These are phyloP conservation scores for Evernia prunastri DNA, from an alignment of 495 filamentous ascomycete species.

Conservation along the genomic window DNA sequence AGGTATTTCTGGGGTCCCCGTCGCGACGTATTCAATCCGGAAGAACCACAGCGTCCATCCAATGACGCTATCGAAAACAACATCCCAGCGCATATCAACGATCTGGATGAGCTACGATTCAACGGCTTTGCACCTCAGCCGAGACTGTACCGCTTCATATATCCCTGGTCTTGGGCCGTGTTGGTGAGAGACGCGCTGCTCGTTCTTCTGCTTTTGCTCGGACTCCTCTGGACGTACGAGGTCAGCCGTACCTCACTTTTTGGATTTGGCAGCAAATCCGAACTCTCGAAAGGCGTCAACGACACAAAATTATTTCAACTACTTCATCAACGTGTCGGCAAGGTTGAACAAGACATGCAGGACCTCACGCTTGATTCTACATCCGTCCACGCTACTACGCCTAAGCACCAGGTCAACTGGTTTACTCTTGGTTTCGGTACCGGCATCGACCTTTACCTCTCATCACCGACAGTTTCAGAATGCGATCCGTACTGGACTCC, in stretches of 20 bases:
- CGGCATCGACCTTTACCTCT: constrained; percentile 12
- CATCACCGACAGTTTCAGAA: constrained; percentile 14
- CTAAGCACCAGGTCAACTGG: constrained; percentile 19
- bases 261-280: not conserved
- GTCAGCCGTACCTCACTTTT: not conserved
- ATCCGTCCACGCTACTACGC: not conserved
- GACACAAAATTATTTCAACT: not conserved
- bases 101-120: not conserved
- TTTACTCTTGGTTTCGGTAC: constrained; percentile 13
- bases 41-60: not conserved
- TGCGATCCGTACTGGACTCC: constrained; percentile 14
- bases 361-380: not conserved
- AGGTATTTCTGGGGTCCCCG: not conserved
- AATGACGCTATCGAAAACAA: not conserved
- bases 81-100: not conserved
- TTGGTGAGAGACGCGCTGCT: not conserved
- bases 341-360: constrained; percentile 9
- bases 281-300: not conserved
- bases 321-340: constrained; percentile 3
- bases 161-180: not conserved
- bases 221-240: not conserved
- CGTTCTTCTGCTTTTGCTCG: not conserved
- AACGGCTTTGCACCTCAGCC: not conserved
- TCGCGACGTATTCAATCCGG: not conserved
- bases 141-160: not conserved